Evolutionary conservation across 176 grass and related monocot species (phyloP).

Genomic region (Coix lacrymajobi): DNA sequence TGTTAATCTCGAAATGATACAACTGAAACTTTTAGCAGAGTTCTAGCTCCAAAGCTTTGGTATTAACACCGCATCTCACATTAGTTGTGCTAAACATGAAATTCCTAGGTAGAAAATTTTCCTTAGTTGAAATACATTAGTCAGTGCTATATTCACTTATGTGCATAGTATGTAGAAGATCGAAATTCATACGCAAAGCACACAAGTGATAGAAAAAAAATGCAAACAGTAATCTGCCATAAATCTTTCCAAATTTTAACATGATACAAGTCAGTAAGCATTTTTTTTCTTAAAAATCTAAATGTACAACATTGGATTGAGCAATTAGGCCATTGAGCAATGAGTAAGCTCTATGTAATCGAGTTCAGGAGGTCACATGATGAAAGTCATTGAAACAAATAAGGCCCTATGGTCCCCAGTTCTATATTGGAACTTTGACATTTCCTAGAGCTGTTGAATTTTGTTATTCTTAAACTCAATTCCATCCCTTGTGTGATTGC

Average conservation of each 20-base stretch:
- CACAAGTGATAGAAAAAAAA: not conserved
- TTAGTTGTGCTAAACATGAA: not conserved
- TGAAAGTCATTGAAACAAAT: not conserved
- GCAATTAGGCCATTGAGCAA: not conserved
- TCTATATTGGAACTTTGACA: not conserved
- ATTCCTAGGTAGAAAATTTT: not conserved
- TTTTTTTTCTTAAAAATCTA: not conserved
- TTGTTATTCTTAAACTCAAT: not conserved
- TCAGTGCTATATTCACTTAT: not conserved
- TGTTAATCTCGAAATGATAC: not conserved
- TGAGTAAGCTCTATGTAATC: not conserved
- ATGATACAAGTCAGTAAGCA: not conserved
- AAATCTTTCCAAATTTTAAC: not conserved
- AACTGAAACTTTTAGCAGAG: not conserved
- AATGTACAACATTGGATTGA: not conserved
- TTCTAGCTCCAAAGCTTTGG: not conserved
- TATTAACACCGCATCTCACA: not conserved
- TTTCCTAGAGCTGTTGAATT: conserved; percentile 2
- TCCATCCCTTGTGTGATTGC: not conserved
- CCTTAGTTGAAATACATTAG: not conserved
- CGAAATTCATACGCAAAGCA: not conserved
- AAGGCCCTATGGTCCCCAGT: not conserved
- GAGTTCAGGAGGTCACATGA: not conserved
- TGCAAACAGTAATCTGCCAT: not conserved
- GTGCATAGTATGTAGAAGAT: not conserved